Evolutionary conservation across 148 eudicot genomes (phyloP), one percentile per base, ranked within the genome.

Genomic region (Vaccinium vitisidaea): DNA sequence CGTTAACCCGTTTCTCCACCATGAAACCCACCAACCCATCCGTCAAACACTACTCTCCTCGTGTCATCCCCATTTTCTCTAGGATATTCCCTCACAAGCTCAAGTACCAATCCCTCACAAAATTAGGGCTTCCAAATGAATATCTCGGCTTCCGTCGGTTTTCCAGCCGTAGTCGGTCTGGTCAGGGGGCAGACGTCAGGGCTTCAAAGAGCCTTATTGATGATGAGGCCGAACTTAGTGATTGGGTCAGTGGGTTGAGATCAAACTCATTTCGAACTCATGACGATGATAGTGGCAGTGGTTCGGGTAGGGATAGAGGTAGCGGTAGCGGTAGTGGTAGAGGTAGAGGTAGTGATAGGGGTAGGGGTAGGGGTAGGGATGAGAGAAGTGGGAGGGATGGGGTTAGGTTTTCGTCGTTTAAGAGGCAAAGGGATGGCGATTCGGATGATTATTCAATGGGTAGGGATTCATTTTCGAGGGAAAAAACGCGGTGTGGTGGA

Each of bases 201-300:
- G 88, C 87, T 18, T 59, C 92, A 0, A 94, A 90, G 90, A 97
- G 96, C 74, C 82, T 97, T 83, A 84, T 92, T 86, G 99, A 94
- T 75, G 99, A 95, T 69, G 98, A 97, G 76, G 94, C 94, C 58
- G 99, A 92, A 53, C 80, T 95, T 58, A 94, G 92, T 83, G 88
- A 92, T 70, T 94, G 98, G 99, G 97, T 94, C 54, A 90, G 92
- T 86, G 97, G 89, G 82, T 61, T 97, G 90, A 86, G 89, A 80
- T 91, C 98, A 39, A 85, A 85, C 27, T 90, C 95, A 8, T 86
- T 86, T 81, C 85, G 79, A 69, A 84, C 93, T 39, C 89, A 89
- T 67, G 91, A 90, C 53, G 91, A 87, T 73, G 88, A 73, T 18
- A 77, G 18, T 32, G 87, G 59, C 23, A 73, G 81, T 23, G 46